Evolutionary conservation across 345 rosid genomes (phyloP).

Genomic region (Sonneratia alba): DNA sequence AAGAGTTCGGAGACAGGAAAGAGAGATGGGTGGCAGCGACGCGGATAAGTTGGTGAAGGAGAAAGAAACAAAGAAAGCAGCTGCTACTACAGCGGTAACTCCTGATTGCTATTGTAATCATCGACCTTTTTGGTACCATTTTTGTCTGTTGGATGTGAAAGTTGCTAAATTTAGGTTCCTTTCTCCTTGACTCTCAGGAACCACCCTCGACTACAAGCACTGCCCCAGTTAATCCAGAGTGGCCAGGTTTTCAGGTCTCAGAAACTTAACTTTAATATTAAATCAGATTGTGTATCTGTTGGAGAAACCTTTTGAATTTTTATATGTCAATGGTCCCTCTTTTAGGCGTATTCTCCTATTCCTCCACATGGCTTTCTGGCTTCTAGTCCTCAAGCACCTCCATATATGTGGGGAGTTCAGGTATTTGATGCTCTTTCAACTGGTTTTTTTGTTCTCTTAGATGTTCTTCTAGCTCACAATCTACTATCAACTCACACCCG

Average conservation of each 20-base stretch:
- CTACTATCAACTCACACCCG: neutral
- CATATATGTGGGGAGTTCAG: constrained; percentile 99
- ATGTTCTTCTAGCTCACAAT: neutral
- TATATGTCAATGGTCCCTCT: constrained; percentile 13
- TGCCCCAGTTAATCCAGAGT: constrained; percentile 67
- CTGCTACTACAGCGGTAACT: constrained; percentile 55
- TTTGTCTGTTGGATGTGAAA: neutral
- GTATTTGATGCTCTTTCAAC: constrained; percentile 21
- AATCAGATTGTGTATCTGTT: constrained; percentile 5
- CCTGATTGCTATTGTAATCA: constrained; percentile 8
- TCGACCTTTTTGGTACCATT: constrained; percentile 12
- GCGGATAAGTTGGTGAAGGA: constrained; percentile 54
- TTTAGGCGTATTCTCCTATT: constrained; percentile 83
- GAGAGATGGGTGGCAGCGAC: constrained; percentile 58
- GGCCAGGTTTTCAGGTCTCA: constrained; percentile 95
- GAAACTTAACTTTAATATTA: constrained; percentile 2
- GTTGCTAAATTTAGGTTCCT: neutral
- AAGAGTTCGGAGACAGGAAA: neutral
- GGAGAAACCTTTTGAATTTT: constrained; percentile 12
- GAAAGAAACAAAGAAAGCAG: constrained; percentile 18
- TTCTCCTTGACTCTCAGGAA: constrained; percentile 40
- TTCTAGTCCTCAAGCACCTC: constrained; percentile 95
- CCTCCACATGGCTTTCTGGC: constrained; percentile 96
- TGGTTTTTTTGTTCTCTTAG: neutral
- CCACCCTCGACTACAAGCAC: constrained; percentile 47